Evolutionary conservation across 208 protist genomes (phyloP).

Genomic region (Acanthamoeba divionensis): DNA sequence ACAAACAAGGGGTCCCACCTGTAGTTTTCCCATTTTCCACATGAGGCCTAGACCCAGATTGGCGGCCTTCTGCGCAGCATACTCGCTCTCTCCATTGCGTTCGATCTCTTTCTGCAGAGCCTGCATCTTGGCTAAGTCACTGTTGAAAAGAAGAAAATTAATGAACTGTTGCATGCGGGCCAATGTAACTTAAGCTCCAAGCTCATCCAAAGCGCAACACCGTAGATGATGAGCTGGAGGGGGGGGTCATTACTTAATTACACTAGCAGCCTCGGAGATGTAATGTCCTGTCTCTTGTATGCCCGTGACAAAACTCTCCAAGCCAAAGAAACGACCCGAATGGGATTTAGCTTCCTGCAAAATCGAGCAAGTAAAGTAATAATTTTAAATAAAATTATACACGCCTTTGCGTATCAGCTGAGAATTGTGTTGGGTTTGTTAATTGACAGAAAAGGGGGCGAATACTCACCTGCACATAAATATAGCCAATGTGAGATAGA

Average conservation of each 20-base stretch:
- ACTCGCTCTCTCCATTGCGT: background rate
- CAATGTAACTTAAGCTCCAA: no score
- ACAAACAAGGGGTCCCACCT: background rate
- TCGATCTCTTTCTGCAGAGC: slow-evolving; percentile 8
- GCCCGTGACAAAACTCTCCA: background rate
- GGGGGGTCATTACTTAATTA: background rate
- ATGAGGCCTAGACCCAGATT: background rate
- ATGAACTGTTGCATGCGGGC: no score
- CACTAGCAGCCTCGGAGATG: background rate
- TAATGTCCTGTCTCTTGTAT: background rate
- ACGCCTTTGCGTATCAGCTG: no score
- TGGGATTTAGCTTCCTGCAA: slow-evolving; percentile 16
- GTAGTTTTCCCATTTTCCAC: slow-evolving; percentile 1
- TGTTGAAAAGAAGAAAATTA: background rate
- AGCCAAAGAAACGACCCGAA: background rate
- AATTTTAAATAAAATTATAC: background rate
- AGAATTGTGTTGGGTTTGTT: no score
- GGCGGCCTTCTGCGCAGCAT: background rate
- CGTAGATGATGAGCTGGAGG: no score
- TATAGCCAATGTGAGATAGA: background rate
- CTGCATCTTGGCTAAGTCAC: background rate
- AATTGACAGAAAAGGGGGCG: no score
- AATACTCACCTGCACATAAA: background rate
- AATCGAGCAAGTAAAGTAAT: background rate
- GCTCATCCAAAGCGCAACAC: no score